Percentiles rank a stretch among this genome's conserved stretches.
These are phyloP conservation scores for Backusella morwellensis DNA, from an alignment of 192 early-diverging fungal genomes.

Conservation along the genomic window DNA sequence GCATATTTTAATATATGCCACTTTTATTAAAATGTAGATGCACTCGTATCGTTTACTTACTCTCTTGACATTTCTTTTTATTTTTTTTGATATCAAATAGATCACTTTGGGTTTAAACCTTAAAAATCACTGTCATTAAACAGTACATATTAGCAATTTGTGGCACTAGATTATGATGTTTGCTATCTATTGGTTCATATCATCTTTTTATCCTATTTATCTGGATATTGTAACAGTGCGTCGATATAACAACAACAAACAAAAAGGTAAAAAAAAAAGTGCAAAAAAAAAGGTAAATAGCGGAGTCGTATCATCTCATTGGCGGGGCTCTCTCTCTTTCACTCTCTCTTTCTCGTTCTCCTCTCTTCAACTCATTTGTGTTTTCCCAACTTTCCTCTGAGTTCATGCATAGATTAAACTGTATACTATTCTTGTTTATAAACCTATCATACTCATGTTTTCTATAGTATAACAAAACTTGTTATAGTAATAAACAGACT, in stretches of 20 bases:
- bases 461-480: too few species aligned
- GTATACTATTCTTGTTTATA: too few species aligned
- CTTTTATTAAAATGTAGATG: neutral
- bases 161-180: neutral
- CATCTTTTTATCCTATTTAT: neutral
- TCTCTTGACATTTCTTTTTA: neutral
- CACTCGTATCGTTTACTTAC: neutral
- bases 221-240: too few species aligned
- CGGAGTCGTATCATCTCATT: neutral
- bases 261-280: neutral
- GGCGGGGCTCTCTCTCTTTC: neutral
- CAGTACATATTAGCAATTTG: neutral
- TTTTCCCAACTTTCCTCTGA: neutral
- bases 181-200: neutral
- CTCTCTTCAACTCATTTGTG: neutral
- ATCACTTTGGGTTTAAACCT: neutral
- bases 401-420: neutral
- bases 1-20: neutral
- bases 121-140: neutral
- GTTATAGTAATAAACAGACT: neutral
- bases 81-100: neutral
- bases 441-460: too few species aligned
- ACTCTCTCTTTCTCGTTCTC: neutral
- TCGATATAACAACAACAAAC: neutral
- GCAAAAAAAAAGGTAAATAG: neutral